phyloP scores from a whole-genome alignment of 2,329 filamentous ascomycete species.

The Biscogniauxia sp. region DNA sequence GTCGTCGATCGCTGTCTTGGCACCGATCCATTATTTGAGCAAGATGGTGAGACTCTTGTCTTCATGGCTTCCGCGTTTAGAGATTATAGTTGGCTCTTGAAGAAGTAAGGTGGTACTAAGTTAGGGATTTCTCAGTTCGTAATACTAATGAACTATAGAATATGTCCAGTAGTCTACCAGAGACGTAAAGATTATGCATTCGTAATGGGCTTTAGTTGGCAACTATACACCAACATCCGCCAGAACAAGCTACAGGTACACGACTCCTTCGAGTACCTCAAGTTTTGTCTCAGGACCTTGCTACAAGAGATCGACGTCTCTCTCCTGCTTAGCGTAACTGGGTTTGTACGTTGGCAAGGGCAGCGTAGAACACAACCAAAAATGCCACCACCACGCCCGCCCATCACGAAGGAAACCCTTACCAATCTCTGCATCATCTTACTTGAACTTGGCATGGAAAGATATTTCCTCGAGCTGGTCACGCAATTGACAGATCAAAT shows the following conservation, averaged over 20 bases:
- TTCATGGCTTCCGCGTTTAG: conserved; percentile 6
- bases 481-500: conserved; percentile 6
- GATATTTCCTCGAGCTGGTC: conserved; percentile 1
- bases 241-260: conserved; percentile 3
- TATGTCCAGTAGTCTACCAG: conserved; percentile 3
- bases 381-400: conserved; percentile 5
- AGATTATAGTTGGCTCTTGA: conserved; percentile 11
- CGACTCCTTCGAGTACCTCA: conserved; percentile 8
- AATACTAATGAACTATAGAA: conserved; percentile 1
- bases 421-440: conserved; percentile 2
- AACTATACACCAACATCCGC: conserved; percentile 4
- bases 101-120: conserved; percentile 3
- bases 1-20: conserved; percentile 7
- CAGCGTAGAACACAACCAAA: background rate
- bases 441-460: conserved; percentile 7
- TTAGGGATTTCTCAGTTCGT: conserved; percentile 1
- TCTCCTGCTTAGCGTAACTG: conserved; percentile 5
- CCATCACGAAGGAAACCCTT: conserved; percentile 7
- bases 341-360: conserved; percentile 5
- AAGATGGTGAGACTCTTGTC: conserved; percentile 12
- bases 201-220: conserved; percentile 7
- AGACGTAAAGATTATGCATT: conserved; percentile 7
- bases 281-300: conserved; percentile 2
- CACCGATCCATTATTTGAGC: conserved; percentile 7
- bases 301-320: conserved; percentile 4